A percentile compares a stretch with the other conserved stretches of the same genome.
Conservation (phyloP, 441 rosid species). For the Erodium texanum region DNA sequence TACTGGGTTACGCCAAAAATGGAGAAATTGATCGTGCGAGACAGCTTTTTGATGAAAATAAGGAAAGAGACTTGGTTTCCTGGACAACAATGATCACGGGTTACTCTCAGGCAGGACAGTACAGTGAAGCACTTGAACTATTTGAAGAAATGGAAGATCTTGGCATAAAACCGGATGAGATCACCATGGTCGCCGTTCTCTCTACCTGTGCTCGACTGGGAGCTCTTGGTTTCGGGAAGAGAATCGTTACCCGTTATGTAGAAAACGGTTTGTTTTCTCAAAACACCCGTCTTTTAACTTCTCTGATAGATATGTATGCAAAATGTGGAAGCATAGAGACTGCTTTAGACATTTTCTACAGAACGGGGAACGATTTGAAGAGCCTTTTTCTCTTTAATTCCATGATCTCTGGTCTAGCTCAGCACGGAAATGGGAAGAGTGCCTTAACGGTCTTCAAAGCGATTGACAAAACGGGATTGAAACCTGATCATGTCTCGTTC, state of each 20-base stretch:
- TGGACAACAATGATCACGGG: conserved; percentile 35
- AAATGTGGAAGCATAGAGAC: conserved; percentile 29
- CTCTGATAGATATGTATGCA: conserved; percentile 37
- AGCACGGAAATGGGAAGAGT: conserved; percentile 27
- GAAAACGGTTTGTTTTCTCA: conserved; percentile 8
- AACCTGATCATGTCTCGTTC: conserved; percentile 27
- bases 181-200: conserved; percentile 5
- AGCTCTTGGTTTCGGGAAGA: conserved; percentile 25
- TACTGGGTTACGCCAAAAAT: not conserved
- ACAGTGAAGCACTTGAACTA: conserved; percentile 21
- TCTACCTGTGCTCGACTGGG: conserved; percentile 28
- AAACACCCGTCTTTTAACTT: conserved; percentile 23
- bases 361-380: conserved; percentile 16
- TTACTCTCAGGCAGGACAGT: conserved; percentile 25
- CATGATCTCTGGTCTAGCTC: conserved; percentile 29
- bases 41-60: not conserved
- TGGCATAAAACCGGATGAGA: conserved; percentile 4
- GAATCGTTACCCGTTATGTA: conserved; percentile 18
- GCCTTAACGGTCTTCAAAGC: conserved; percentile 23
- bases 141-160: conserved; percentile 25
- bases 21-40: not conserved
- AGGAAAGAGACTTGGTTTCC: conserved; percentile 15
- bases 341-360: conserved; percentile 23
- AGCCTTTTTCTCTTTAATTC: conserved; percentile 21
- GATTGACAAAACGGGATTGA: conserved; percentile 19